Evolutionary conservation across 2,329 filamentous ascomycete genomes (phyloP), one percentile per base, ranked within the genome.

Genomic region (Anisogramma anomala): DNA sequence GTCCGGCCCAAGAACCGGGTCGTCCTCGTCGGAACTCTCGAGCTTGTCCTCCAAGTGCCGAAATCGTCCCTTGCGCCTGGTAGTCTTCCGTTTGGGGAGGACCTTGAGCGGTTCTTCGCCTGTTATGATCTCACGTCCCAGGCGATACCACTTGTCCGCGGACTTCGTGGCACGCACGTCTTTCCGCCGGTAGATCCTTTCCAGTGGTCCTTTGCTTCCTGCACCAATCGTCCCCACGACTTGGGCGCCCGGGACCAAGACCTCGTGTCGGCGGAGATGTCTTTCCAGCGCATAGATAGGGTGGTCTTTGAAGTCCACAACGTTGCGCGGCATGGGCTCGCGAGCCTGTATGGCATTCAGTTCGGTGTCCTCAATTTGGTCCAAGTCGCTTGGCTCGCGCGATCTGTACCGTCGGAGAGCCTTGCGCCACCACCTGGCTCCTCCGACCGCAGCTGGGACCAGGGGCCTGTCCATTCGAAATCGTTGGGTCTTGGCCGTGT

Each of bases 71-170:
- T 54, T 51, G 30, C 49, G 41, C 34, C 55, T 51, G 31, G 50
- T 45, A 19, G 58, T 58, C 33, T 67, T 59, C 50, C 64, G 59
- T 52, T 72, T 70, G 0, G 70, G 66, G 2, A 85, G 63, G 55
- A 81, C 80, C 56, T 94, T 96, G 11, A 84, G 70, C 0, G 91
- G 85, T 42, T 91, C 81, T 57, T 94, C 84, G 11, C 82, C 77
- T 0, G 75, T 63, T 50, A 77, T 84, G 6, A 98, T 76, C 48
- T 87, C 80, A 19, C 86, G 72, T 0, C 91, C 91, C 45, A 89
- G 63, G 2, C 88, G 78, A 58, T 91, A 95, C 93, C 91, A 98
- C 48, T 83, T 86, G 50, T 94, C 86, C 3, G 77, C 79, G 47
- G 79, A 93, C 47, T 79, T 75, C 1, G 86, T 86, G 4, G 77